Evolutionary conservation across 495 filamentous ascomycete genomes (phyloP), one percentile per base, ranked within the genome.

Genomic region (Annulohypoxylon stygium): DNA sequence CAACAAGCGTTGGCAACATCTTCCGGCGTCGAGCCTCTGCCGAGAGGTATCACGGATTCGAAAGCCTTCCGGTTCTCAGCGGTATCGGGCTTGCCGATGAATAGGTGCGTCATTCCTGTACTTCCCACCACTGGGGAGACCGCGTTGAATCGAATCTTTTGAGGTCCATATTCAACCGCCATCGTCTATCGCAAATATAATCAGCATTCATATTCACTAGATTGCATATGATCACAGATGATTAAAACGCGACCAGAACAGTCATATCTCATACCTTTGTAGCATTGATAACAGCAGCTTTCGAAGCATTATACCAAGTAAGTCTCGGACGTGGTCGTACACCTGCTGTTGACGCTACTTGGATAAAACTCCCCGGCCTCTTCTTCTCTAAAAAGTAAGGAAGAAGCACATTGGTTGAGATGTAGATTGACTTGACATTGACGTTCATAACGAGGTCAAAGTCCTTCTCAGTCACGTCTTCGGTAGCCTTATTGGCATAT

Each of bases 241-340:
- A 25, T 65, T 20, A 2, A 11, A 14, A 36, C 23, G 11, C 16
- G 30, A 20, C 34, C 9, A 25, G 51, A 20, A 1, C 6, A 23
- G 1, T 23, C 20, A 23, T 23, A 23, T 23, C 20, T 23, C 20
- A 23, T 77, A 78, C 76, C 69, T 78, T 81, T 1, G 79, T 80
- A 30, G 89, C 90, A 75, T 90, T 91, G 39, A 85, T 85, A 4
- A 91, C 88, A 25, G 90, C 89, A 2, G 86, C 89, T 77, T 92
- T 92, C 37, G 86, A 88, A 2, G 88, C 87, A 74, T 91, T 92
- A 73, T 92, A 92, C 89, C 89, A 91, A 10, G 91, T 89, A 63
- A 92, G 80, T 2, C 89, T 88, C 4, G 89, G 88, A n/a, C 90
- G 83, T 2, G 90, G 90, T 61, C 90, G 83, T 23, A 83, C 86